Conservation (phyloP, 768 basidiomycete genomes). For the Strobilomyces echinocephalus region DNA sequence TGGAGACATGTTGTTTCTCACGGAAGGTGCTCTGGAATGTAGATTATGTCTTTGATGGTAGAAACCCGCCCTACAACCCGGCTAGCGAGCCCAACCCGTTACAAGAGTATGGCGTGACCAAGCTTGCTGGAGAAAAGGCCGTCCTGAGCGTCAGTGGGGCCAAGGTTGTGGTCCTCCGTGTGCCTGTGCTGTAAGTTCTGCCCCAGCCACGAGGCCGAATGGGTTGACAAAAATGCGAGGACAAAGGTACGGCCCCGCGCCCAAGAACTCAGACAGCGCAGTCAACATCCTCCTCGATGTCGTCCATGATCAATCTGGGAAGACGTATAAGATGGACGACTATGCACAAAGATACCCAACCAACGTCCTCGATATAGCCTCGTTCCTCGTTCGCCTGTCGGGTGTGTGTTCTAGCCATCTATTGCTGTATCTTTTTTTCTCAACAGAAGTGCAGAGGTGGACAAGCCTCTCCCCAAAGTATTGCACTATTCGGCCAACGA, state of each 20-base stretch:
- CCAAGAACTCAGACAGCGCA: constrained; percentile 81
- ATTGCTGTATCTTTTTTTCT: neutral
- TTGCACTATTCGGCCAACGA: constrained; percentile 83
- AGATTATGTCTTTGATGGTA: constrained; percentile 97
- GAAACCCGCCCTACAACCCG: constrained; percentile 84
- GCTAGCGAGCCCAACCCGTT: constrained; percentile 72
- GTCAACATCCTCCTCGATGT: constrained; percentile 86
- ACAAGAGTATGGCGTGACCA: constrained; percentile 83
- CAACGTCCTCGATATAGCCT: constrained; percentile 81
- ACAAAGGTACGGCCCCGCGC: constrained; percentile 78
- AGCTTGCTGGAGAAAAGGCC: constrained; percentile 82
- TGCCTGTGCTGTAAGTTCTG: constrained; percentile 75
- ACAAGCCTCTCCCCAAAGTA: constrained; percentile 41
- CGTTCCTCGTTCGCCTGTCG: constrained; percentile 73
- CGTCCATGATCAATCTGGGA: constrained; percentile 81
- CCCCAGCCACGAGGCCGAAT: neutral
- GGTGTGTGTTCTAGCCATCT: constrained; percentile 38
- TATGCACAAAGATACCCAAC: constrained; percentile 92
- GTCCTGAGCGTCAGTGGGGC: constrained; percentile 57
- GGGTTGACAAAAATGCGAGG: neutral
- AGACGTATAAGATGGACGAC: constrained; percentile 93
- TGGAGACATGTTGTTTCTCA: constrained; percentile 3
- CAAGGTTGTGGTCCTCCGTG: constrained; percentile 67
- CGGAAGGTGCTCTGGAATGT: constrained; percentile 2
- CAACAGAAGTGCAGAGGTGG: constrained; percentile 31